Base-by-base conservation (phyloP, 805 yeast species). In the Metschnikowia reukaufii region DNA sequence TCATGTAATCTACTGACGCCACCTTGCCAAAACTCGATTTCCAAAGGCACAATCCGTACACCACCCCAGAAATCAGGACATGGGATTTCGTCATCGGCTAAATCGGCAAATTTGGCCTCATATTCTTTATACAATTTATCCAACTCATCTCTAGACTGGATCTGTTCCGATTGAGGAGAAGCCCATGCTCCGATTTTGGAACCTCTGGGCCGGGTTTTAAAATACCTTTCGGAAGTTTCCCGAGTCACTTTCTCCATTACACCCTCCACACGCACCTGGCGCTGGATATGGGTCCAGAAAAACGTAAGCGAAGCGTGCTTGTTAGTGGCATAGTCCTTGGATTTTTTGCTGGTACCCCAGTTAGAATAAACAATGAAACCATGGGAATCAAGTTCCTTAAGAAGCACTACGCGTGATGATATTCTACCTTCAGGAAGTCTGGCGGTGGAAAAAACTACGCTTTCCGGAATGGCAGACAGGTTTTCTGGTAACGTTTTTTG, bases 31-130 rank as follows among this genome's bases (percentile, higher is more conserved):
- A 92, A 94, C 69, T 94, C 99, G 55, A 92, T 78, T 62, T 89
- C 96, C 38, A 88, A 69, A 4, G 99, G 99, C 35, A 86, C 82
- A 15, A 94, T 76, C 60, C 96, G 77, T 41, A 94, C 63, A 0
- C 99, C 99, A 45, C 98, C 99, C 99, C 99, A 94, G 63, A 73
- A 84, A 30, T 87, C 91, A 13, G 99, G 99, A 54, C 96, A 86
- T 23, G 96, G 95, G 36, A 94, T 81, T 32, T 83, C 82, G 30
- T 79, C 79, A 43, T 77, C 85, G 10, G 58, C 57, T 35, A 68
- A 64, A 34, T 76, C 82, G 52, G 81, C 78, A 52, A 88, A 88
- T 62, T 81, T 75, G 45, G 76, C 68, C 46, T 74, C 83, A 50
- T 70, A 76, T 21, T 71, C 62, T 9, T 65, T 61, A 42, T 81